phyloP scores from a whole-genome alignment of 768 basidiomycete species.

The Lactarius indigo region DNA sequence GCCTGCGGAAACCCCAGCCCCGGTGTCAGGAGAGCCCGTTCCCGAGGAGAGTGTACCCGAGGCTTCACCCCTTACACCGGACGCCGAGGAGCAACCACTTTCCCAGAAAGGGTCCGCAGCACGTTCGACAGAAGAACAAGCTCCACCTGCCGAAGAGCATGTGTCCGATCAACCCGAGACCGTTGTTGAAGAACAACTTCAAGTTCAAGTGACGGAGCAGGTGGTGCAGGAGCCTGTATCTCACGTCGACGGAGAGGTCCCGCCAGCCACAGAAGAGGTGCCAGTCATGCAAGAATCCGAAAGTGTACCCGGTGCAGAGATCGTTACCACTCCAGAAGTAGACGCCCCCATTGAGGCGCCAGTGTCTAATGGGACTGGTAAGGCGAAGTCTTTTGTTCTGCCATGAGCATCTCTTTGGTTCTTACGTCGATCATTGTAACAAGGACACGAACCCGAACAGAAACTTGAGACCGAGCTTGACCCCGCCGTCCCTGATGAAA shows the following conservation, averaged over 20 bases:
- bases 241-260: background rate
- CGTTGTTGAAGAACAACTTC: background rate
- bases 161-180: background rate
- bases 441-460: background rate
- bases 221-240: background rate
- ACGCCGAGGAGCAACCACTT: background rate
- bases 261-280: background rate
- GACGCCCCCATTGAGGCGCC: background rate
- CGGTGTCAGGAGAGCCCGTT: background rate
- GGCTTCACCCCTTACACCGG: background rate
- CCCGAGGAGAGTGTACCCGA: background rate
- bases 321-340: background rate
- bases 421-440: background rate
- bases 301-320: background rate
- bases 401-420: background rate
- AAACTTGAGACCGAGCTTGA: background rate
- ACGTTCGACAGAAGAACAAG: background rate
- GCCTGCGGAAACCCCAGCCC: background rate
- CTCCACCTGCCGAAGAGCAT: background rate
- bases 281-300: background rate
- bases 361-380: conserved; percentile 2
- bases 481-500: background rate
- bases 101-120: background rate
- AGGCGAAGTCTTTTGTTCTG: background rate
- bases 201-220: background rate